Evolutionary conservation across 345 rosid species (phyloP).

Genomic region (Nephelium lappaceum): DNA sequence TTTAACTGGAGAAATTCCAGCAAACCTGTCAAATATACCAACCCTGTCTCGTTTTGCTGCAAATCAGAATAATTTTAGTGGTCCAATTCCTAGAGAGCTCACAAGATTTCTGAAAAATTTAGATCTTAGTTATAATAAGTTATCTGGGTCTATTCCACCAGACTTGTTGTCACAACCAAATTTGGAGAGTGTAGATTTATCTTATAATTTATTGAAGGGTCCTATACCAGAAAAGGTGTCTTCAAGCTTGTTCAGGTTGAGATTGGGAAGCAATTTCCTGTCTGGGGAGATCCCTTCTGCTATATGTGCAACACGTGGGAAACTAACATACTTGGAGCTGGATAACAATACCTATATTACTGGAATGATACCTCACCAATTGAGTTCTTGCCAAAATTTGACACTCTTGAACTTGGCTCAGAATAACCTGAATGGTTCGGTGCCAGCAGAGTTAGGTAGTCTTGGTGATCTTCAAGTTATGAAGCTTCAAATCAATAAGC

Average conservation of each 20-base stretch:
- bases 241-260: slow-evolving; percentile 53
- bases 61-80: slow-evolving; percentile 47
- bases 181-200: slow-evolving; percentile 56
- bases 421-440: slow-evolving; percentile 45
- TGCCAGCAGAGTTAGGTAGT: slow-evolving; percentile 47
- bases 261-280: slow-evolving; percentile 65
- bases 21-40: slow-evolving; percentile 38
- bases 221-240: slow-evolving; percentile 50
- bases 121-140: slow-evolving; percentile 64
- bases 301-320: slow-evolving; percentile 25
- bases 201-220: slow-evolving; percentile 50
- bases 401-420: slow-evolving; percentile 61
- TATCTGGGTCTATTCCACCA: slow-evolving; percentile 49
- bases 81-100: slow-evolving; percentile 52
- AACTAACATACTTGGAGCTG: slow-evolving; percentile 65
- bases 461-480: slow-evolving; percentile 57
- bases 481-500: slow-evolving; percentile 52
- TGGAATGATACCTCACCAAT: slow-evolving; percentile 45
- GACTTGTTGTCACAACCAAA: slow-evolving; percentile 41
- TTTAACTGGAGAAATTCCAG: slow-evolving; percentile 52
- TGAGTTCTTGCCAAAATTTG: slow-evolving; percentile 48
- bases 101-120: slow-evolving; percentile 44
- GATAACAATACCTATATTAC: slow-evolving; percentile 63
- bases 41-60: slow-evolving; percentile 64
- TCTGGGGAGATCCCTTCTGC: slow-evolving; percentile 40